These are phyloP conservation scores for Neocucurbitaria cava DNA, from an alignment of 2,329 filamentous ascomycete genomes.

Conservation along the genomic window DNA sequence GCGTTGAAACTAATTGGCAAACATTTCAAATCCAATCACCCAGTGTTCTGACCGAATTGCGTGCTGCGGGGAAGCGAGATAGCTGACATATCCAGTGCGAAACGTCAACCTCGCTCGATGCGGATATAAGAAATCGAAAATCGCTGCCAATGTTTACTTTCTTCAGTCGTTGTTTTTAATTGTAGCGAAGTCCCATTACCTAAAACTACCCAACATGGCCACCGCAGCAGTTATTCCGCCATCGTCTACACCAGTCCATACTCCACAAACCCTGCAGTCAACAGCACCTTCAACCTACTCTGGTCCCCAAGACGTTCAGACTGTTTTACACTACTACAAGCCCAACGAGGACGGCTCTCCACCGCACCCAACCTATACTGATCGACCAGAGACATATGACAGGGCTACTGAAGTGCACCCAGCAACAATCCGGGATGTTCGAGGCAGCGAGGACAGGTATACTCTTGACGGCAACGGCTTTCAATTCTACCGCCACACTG, in stretches of 20 bases:
- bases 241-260: conserved; percentile 22
- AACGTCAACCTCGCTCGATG: conserved; percentile 1
- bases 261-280: conserved; percentile 19
- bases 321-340: conserved; percentile 36
- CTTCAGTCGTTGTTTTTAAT: neutral
- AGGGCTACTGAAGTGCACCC: conserved; percentile 36
- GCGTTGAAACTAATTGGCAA: neutral
- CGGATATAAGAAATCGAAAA: conserved; percentile 8
- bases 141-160: neutral
- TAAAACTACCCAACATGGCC: conserved; percentile 25
- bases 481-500: conserved; percentile 39
- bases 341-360: conserved; percentile 41
- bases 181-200: no score
- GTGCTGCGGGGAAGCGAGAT: conserved; percentile 42
- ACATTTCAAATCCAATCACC: conserved; percentile 29
- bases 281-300: neutral
- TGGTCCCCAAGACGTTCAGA: conserved; percentile 32
- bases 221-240: conserved; percentile 37
- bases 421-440: conserved; percentile 52
- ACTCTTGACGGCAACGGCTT: conserved; percentile 52
- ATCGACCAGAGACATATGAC: conserved; percentile 43
- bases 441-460: conserved; percentile 53
- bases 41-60: conserved; percentile 25
- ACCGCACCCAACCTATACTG: conserved; percentile 35
- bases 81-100: conserved; percentile 31